Evolutionary conservation across 106 monocot species (phyloP).

Genomic region (Acanthochlamys bracteata): DNA sequence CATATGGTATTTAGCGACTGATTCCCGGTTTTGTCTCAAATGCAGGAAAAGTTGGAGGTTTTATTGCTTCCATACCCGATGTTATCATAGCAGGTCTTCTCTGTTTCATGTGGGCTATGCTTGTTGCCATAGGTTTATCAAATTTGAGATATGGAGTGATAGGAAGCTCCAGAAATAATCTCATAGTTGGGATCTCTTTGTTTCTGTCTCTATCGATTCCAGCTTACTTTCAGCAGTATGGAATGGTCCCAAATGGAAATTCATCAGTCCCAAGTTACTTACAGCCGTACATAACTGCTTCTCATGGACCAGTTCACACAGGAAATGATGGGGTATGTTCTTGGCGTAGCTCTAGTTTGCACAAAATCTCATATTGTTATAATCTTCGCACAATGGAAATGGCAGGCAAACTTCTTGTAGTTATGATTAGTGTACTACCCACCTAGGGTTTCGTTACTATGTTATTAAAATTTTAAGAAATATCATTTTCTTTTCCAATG

Average conservation of each 20-base stretch:
- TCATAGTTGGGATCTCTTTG: conserved; percentile 87
- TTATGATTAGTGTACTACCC: too few species aligned
- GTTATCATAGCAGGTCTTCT: conserved; percentile 87
- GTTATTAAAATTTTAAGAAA: too few species aligned
- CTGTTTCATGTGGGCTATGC: conserved; percentile 99
- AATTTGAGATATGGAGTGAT: conserved; percentile 81
- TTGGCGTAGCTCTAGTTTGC: too few species aligned
- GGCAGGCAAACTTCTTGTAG: too few species aligned
- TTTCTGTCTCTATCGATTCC: conserved; percentile 93
- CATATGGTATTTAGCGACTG: too few species aligned
- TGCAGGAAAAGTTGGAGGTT: conserved; percentile 89
- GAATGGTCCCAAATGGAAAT: conserved; percentile 54
- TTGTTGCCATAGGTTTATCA: conserved; percentile 85
- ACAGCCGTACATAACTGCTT: conserved; percentile 66
- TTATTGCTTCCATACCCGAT: conserved; percentile 93
- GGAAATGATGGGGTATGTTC: conserved; percentile 47
- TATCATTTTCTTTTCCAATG: too few species aligned
- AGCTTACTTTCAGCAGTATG: conserved; percentile 92
- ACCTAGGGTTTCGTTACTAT: too few species aligned
- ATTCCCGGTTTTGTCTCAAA: neutral
- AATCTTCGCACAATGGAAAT: too few species aligned
- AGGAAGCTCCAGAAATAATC: conserved; percentile 90
- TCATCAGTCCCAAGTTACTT: conserved; percentile 64
- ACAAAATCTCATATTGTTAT: too few species aligned
- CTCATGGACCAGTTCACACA: conserved; percentile 72